Base-by-base conservation (phyloP, 371 early-diverging fungal genomes). In the Actinomortierella wolfii region DNA sequence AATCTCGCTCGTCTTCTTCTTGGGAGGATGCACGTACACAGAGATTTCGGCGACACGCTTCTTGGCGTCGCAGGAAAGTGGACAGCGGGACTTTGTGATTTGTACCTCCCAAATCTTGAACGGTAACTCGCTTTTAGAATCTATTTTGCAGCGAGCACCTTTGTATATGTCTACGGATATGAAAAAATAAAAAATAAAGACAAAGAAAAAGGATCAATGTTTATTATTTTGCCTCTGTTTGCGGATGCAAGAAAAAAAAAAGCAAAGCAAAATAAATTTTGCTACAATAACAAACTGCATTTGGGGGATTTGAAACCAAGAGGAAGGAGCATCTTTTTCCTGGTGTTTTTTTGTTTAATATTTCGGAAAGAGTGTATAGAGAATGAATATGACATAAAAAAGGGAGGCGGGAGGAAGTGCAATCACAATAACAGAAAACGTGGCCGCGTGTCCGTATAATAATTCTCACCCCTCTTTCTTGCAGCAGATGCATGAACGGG, bases 1-100 rank as follows among this genome's bases (percentile, higher is more conserved):
- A 25, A 86, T 88, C 6, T 93, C 95, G 1, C 76, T 97, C 48
- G 88, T 97, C 4, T 88, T 96, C 57, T 96, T 95, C 73, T 78
- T 97, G n/a, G 97, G 97, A 41, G 97, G 97, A n/a, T 95, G 95
- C 70, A 96, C 97, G 2, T 90, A 81, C 52, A 90, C 97, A 9
- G 97, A 97, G 70, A 86, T 96, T 14, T 83, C 95, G 8, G 94
- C 96, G 21, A 79, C 95, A 23, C 83, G 97, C 15, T 91, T 93
- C 68, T 74, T 96, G 46, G 85, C 92, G 14, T 87, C 88, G 64
- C 88, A 90, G 61, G 87, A 89, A 41, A 86, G 86, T 63, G 89
- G 92, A 64, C 86, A 83, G 45, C 93, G 94, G 21, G 89, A 91
- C 61, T 96, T 90, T 77, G 74, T 96, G 40, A 86, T 89, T 14